These are phyloP conservation scores for Ambrosia artemisiifolia DNA, from an alignment of 129 eudicot species.

Conservation along the genomic window DNA sequence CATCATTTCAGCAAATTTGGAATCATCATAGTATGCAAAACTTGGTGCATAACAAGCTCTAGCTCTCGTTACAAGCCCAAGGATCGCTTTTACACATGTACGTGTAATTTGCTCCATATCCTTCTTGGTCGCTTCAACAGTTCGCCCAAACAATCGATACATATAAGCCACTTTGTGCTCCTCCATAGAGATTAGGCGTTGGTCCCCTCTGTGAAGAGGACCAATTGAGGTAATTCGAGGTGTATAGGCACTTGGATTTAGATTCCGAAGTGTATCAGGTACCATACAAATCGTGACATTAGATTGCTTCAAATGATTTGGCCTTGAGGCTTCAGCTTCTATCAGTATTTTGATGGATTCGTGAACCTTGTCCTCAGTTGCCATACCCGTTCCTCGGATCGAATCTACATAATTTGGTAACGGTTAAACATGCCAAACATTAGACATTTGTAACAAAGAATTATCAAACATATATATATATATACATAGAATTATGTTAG, in stretches of 20 bases:
- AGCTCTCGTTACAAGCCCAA: neutral
- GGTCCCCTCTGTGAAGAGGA: conserved; percentile 21
- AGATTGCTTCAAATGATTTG: neutral
- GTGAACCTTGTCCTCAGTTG: conserved; percentile 6
- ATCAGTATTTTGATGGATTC: neutral
- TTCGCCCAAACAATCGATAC: conserved; percentile 8
- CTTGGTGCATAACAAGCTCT: conserved; percentile 24
- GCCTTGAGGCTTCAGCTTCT: neutral
- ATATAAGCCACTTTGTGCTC: conserved; percentile 20
- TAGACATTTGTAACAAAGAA: no score
- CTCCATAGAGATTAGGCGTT: conserved; percentile 7
- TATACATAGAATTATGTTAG: no score
- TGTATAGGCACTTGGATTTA: conserved; percentile 23
- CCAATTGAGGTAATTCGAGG: conserved; percentile 18
- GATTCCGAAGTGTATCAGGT: conserved; percentile 6
- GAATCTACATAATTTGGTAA: no score
- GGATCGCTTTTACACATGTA: neutral
- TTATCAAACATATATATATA: no score
- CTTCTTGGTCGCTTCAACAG: conserved; percentile 8
- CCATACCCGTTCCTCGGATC: neutral
- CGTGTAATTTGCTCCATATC: neutral
- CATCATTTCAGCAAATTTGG: conserved; percentile 14
- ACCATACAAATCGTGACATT: conserved; percentile 15
- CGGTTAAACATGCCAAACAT: no score
- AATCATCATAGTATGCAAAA: neutral